A percentile compares a stretch with the other conserved stretches of the same genome.
These are phyloP conservation scores for Paramyrothecium roridum DNA, from an alignment of 2,329 filamentous ascomycete genomes.

Conservation along the genomic window DNA sequence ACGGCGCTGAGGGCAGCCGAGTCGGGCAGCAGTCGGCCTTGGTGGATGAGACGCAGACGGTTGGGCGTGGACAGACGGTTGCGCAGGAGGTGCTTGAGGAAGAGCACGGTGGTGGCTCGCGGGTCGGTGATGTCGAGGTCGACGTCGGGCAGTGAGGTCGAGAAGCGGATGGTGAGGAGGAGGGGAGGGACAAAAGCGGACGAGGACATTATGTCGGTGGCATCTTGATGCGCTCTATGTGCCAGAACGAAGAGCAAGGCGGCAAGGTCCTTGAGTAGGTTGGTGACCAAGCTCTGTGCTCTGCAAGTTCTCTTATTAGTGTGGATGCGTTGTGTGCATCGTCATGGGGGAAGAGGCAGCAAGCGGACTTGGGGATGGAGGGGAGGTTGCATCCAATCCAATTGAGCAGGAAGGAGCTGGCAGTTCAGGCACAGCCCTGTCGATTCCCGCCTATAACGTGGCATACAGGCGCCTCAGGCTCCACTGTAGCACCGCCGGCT, in stretches of 20 bases:
- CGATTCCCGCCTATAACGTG: background rate
- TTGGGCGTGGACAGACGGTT: slow-evolving; percentile 63
- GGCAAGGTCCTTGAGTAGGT: background rate
- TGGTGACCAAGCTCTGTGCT: too few species aligned
- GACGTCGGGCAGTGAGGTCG: slow-evolving; percentile 78
- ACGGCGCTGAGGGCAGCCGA: slow-evolving; percentile 63
- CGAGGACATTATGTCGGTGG: slow-evolving; percentile 18
- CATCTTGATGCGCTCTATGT: slow-evolving; percentile 13
- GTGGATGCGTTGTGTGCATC: too few species aligned
- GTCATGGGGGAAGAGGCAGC: too few species aligned
- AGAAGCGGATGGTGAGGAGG: slow-evolving; percentile 86
- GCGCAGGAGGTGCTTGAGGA: slow-evolving; percentile 81
- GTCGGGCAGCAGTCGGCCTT: slow-evolving; percentile 82
- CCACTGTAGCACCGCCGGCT: too few species aligned
- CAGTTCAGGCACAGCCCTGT: too few species aligned
- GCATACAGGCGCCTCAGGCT: background rate
- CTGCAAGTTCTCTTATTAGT: too few species aligned
- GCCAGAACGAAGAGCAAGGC: background rate
- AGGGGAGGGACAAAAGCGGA: slow-evolving; percentile 41
- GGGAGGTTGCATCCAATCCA: too few species aligned
- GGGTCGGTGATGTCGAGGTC: slow-evolving; percentile 72
- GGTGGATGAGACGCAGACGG: slow-evolving; percentile 84
- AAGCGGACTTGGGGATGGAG: too few species aligned
- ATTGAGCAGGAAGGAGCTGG: too few species aligned
- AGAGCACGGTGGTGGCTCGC: slow-evolving; percentile 66